phyloP scores from a whole-genome alignment of 2,329 filamentous ascomycete genomes.

The Colletotrichum sp. region DNA sequence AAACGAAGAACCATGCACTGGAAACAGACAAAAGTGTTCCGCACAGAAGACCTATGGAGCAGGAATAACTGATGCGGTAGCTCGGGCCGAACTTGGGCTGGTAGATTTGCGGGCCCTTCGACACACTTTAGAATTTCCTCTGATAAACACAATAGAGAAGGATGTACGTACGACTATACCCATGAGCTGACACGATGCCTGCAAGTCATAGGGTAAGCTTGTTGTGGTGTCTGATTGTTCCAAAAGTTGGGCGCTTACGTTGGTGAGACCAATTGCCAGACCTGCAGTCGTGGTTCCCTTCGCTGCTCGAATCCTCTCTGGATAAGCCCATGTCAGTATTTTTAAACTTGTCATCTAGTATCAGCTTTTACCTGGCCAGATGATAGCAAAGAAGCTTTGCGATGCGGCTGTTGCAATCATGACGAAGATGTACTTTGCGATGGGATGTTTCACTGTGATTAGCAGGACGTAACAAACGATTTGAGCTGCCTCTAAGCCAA shows the following conservation, averaged over 20 bases:
- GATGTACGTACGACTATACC: slow-evolving; percentile 35
- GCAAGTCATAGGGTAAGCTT: background rate
- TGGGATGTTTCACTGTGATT: slow-evolving; percentile 35
- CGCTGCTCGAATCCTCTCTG: slow-evolving; percentile 41
- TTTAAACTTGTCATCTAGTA: no score
- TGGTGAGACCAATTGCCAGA: slow-evolving; percentile 41
- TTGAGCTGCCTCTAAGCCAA: slow-evolving; percentile 34
- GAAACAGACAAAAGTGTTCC: slow-evolving; percentile 27
- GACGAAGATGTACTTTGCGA: slow-evolving; percentile 42
- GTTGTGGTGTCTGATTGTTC: background rate
- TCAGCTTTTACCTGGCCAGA: slow-evolving; percentile 35
- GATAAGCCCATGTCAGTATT: background rate
- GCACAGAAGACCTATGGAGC: slow-evolving; percentile 36
- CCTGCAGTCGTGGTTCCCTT: slow-evolving; percentile 42
- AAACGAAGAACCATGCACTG: slow-evolving; percentile 26
- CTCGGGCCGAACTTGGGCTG: slow-evolving; percentile 41
- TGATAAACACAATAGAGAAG: no score
- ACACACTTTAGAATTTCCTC: background rate
- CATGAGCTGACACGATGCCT: slow-evolving; percentile 35
- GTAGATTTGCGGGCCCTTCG: slow-evolving; percentile 40
- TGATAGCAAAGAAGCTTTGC: slow-evolving; percentile 41
- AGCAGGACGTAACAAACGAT: slow-evolving; percentile 43
- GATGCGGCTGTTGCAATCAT: slow-evolving; percentile 42
- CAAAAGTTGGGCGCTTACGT: slow-evolving; percentile 23
- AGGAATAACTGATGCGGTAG: slow-evolving; percentile 40